Percentiles rank a stretch among this genome's conserved stretches.
Conservation (phyloP, 2,329 filamentous ascomycete species). For the Fusarium sp. region DNA sequence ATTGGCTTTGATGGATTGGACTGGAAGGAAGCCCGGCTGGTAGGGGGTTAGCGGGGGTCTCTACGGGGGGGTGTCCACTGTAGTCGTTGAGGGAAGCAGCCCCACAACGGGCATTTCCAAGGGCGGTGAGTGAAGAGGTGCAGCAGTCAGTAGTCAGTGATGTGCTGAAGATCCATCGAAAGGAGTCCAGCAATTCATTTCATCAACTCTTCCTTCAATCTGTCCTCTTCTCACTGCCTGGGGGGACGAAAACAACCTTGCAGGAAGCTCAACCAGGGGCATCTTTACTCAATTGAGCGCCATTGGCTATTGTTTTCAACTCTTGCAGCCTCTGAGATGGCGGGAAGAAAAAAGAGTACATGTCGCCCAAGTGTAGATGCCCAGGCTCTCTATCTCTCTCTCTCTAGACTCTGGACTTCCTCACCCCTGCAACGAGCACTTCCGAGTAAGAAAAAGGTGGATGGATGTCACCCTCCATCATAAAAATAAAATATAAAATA, state of each 20-base stretch:
- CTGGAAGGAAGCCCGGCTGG: constrained; percentile 3
- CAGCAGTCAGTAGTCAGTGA: too few relatives aligned
- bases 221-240: background rate
- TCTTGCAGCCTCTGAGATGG: background rate
- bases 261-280: background rate
- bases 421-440: constrained; percentile 2
- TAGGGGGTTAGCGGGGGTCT: constrained; percentile 35
- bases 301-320: background rate
- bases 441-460: constrained; percentile 29
- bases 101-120: constrained; percentile 41
- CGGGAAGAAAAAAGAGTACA: background rate
- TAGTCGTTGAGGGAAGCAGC: constrained; percentile 24
- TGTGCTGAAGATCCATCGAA: constrained; percentile 3
- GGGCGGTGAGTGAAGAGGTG: constrained; percentile 36
- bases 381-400: too few relatives aligned
- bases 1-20: constrained; percentile 29
- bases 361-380: background rate
- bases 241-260: background rate
- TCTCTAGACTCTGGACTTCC: constrained; percentile 1
- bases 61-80: constrained; percentile 29
- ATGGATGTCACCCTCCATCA: constrained; percentile 28
- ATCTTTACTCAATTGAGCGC: background rate
- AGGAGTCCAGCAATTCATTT: constrained; percentile 11
- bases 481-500: background rate
- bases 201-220: background rate